Evolutionary conservation across 78 protist species (phyloP).

Genomic region (Cavenderia fasciculata): DNA sequence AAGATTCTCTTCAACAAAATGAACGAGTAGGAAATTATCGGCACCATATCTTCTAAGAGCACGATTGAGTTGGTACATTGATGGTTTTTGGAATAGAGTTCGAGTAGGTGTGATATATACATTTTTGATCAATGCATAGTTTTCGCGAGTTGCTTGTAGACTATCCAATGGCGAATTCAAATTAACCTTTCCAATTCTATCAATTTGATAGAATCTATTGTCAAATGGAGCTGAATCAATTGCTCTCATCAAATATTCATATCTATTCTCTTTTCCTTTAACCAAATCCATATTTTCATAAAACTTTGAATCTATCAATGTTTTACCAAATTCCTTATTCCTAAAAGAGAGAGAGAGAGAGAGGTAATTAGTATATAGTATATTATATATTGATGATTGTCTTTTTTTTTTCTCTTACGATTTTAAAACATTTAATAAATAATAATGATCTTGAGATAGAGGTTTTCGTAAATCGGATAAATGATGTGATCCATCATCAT

Average conservation of each 20-base stretch:
- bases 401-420: too few species aligned
- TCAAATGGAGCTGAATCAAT: too few species aligned
- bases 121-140: not conserved
- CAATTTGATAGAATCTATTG: not conserved
- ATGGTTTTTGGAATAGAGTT: not conserved
- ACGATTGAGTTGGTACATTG: not conserved
- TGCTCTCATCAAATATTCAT: not conserved
- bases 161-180: not conserved
- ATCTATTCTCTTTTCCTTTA: not conserved
- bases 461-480: too few species aligned
- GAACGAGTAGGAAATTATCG: slow-evolving; percentile 6
- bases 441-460: too few species aligned
- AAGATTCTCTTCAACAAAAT: slow-evolving; percentile 7
- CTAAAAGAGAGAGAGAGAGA: too few species aligned
- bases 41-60: slow-evolving; percentile 8
- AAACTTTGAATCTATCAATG: too few species aligned
- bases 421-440: too few species aligned
- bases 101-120: slow-evolving; percentile 34
- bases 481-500: too few species aligned
- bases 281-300: not conserved
- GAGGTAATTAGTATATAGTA: too few species aligned
- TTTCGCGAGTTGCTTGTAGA: not conserved
- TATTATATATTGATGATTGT: too few species aligned
- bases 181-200: not conserved
- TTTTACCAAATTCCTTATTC: too few species aligned